Conservation (phyloP, 2,329 filamentous ascomycete genomes). For the Volutella citrinella region DNA sequence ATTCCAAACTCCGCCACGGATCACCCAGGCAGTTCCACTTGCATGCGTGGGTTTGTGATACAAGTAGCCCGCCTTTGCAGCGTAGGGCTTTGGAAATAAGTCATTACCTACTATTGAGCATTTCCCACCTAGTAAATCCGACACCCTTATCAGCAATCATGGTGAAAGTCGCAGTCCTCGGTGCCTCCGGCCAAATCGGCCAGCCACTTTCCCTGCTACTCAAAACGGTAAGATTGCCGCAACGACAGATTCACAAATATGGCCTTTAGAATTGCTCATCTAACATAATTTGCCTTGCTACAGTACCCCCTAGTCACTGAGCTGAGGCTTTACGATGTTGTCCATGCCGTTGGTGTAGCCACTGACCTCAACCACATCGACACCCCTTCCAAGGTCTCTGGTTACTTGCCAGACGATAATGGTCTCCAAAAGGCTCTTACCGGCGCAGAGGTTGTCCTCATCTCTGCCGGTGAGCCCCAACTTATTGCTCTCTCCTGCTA, state of each 20-base stretch:
- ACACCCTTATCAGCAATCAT: too few relatives aligned
- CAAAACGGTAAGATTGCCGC: slow-evolving; percentile 4
- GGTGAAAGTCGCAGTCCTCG: slow-evolving; percentile 6
- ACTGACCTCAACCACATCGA: slow-evolving; percentile 78
- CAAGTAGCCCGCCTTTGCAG: too few relatives aligned
- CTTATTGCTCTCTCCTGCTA: background rate
- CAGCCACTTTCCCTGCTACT: slow-evolving; percentile 6
- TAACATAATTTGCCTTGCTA: background rate
- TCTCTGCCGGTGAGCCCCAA: slow-evolving; percentile 62
- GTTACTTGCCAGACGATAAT: slow-evolving; percentile 61
- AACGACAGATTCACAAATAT: too few relatives aligned
- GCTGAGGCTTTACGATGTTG: slow-evolving; percentile 14
- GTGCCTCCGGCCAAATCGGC: slow-evolving; percentile 6
- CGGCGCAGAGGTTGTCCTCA: slow-evolving; percentile 70
- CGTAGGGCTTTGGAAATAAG: too few relatives aligned
- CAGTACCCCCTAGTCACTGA: slow-evolving; percentile 8
- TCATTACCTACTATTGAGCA: too few relatives aligned
- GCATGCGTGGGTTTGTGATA: too few relatives aligned
- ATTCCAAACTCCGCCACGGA: too few relatives aligned
- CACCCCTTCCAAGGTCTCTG: slow-evolving; percentile 70
- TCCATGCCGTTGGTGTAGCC: slow-evolving; percentile 56
- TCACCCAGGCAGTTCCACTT: too few relatives aligned
- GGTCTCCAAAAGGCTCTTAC: slow-evolving; percentile 63
- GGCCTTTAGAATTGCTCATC: background rate
- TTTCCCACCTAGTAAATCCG: too few relatives aligned